These are phyloP conservation scores for Scleroderma citrinum DNA, from an alignment of 768 basidiomycete genomes.

Conservation along the genomic window DNA sequence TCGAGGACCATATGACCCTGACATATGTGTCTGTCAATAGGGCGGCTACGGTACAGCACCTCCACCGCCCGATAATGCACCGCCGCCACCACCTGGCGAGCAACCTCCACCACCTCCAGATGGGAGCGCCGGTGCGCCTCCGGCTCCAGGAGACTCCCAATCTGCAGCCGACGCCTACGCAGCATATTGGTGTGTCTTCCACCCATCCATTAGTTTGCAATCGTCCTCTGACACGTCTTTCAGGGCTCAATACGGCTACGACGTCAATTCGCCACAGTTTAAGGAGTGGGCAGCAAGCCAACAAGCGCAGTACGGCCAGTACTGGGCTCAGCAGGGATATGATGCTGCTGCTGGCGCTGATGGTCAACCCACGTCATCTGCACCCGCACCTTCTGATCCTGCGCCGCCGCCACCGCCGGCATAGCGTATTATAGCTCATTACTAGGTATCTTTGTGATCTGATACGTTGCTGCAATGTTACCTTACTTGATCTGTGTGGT, in stretches of 20 bases:
- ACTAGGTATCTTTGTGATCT: slow-evolving; percentile 13
- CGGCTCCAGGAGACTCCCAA: slow-evolving; percentile 39
- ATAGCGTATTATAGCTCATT: slow-evolving; percentile 9
- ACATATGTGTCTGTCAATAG: slow-evolving; percentile 14
- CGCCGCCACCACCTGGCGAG: slow-evolving; percentile 44
- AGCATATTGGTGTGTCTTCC: slow-evolving; percentile 46
- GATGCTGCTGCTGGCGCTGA: slow-evolving; percentile 13
- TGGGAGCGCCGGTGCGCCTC: slow-evolving; percentile 33
- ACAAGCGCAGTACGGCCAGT: slow-evolving; percentile 69
- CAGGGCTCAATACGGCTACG: slow-evolving; percentile 84
- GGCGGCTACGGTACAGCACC: slow-evolving; percentile 34
- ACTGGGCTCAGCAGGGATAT: slow-evolving; percentile 61
- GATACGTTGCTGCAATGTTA: slow-evolving; percentile 15
- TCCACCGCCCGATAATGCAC: slow-evolving; percentile 29
- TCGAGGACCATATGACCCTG: slow-evolving; percentile 5
- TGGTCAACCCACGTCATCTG: slow-evolving; percentile 24
- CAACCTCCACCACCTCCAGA: slow-evolving; percentile 52
- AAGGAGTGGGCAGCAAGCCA: slow-evolving; percentile 69
- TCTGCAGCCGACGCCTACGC: slow-evolving; percentile 49
- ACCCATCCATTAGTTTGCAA: neutral
- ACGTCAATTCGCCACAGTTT: slow-evolving; percentile 76
- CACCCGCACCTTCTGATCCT: slow-evolving; percentile 14
- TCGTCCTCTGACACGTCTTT: neutral
- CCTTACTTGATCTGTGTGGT: slow-evolving; percentile 21
- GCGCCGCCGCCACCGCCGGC: slow-evolving; percentile 21